Evolutionary conservation across 2,329 filamentous ascomycete genomes (phyloP).

Genomic region (Aspergillus spinulosporus): DNA sequence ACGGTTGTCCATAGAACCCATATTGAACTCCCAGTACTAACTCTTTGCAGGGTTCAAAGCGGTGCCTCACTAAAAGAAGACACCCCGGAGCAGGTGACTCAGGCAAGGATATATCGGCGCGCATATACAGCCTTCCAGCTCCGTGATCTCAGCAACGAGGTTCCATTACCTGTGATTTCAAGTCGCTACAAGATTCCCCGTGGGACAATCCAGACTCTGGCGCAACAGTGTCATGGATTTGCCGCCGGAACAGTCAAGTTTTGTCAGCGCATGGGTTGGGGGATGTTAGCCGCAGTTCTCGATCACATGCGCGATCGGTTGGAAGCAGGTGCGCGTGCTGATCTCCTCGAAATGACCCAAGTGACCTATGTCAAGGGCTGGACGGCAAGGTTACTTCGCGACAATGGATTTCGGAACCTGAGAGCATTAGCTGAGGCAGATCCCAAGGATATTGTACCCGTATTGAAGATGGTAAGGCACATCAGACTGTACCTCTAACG

Average conservation of each 20-base stretch:
- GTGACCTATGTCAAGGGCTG: conserved; percentile 76
- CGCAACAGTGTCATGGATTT: conserved; percentile 75
- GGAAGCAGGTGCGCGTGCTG: conserved; percentile 68
- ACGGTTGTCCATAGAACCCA: conserved; percentile 26
- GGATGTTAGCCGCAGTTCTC: conserved; percentile 68
- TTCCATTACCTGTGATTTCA: conserved; percentile 68
- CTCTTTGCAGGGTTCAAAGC: conserved; percentile 62
- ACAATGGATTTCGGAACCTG: conserved; percentile 71
- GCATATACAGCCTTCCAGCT: conserved; percentile 76
- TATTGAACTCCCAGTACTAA: conserved; percentile 6
- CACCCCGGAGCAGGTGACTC: conserved; percentile 61
- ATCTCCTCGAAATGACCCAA: conserved; percentile 68
- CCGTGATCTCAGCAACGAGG: conserved; percentile 75
- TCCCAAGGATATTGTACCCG: conserved; percentile 65
- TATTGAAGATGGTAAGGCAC: conserved; percentile 65
- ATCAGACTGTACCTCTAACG: background rate
- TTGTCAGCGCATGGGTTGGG: conserved; percentile 75
- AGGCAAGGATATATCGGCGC: conserved; percentile 65
- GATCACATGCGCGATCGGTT: conserved; percentile 75
- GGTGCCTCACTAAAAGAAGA: conserved; percentile 61
- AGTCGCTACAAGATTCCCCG: conserved; percentile 69
- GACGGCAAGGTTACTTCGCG: conserved; percentile 72
- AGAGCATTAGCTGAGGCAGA: conserved; percentile 69
- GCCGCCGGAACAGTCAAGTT: conserved; percentile 78
- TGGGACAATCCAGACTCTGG: conserved; percentile 69